Evolutionary conservation across 2,329 filamentous ascomycete species (phyloP), one percentile per base, ranked within the genome.

Genomic region (Ceratocystis destructans): DNA sequence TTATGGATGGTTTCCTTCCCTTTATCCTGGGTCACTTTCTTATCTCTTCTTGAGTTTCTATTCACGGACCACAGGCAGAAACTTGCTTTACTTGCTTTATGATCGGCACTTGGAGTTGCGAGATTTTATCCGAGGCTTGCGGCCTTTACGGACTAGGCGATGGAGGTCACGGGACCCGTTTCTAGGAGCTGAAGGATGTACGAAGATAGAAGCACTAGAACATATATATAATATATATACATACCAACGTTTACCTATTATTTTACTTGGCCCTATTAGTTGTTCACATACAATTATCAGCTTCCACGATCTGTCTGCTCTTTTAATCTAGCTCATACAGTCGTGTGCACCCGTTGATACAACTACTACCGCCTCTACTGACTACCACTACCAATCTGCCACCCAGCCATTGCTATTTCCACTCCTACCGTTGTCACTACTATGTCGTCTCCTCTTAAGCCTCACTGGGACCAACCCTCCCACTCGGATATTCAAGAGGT

Each of bases 381-480:
- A 25, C 48, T 10, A 25, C 22, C 20, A 53, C 48, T 15, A 28
- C 22, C 15, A 28, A 17, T 55, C 41, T 41, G 37, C 37, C 37
- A 41, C 12, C 12, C 37, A 12, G 37, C 37, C 37, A 41, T 41
- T 2, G 12, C 37, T 15, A 41, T 41, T 41, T 5, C 37, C 12
- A 12, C 37, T 41, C 65, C 48, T 25, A 4, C 48, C 46, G 64
- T 44, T 64, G 65, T 68, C 66, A 71, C 28, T 28, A 28, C 28
- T 28, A 28, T 72, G 73, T 82, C 84, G 80, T 78, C 82, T 66
- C 82, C 83, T 64, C 74, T 85, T 64, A 80, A 74, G 69, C 83
- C 83, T 64, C 77, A 80, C 74, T 86, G 84, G 83, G 69, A 73
- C 5, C 83, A 82, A 72, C 83, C 83, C 67, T 86, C 83, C 46